These are phyloP conservation scores for Cicer arietinum DNA, from an alignment of 306 rosid species.

Conservation along the genomic window DNA sequence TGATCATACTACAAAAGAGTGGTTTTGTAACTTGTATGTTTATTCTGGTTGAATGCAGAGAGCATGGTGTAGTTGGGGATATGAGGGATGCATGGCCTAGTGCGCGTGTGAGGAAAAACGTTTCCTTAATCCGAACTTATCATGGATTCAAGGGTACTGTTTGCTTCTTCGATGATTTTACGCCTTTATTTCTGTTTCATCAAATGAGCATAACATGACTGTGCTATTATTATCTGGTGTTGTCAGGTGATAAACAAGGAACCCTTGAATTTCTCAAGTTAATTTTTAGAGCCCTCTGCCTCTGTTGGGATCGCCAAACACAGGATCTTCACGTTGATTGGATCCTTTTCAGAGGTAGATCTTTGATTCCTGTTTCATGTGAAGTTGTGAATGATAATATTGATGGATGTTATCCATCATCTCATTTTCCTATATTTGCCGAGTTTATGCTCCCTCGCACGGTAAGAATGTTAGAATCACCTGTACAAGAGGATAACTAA, in stretches of 20 bases:
- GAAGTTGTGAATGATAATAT: constrained; percentile 89
- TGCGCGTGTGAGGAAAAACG: constrained; percentile 88
- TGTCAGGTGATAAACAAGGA: constrained; percentile 94
- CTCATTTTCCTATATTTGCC: constrained; percentile 86
- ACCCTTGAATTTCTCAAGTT: constrained; percentile 84
- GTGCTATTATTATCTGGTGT: constrained; percentile 24
- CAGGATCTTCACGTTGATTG: constrained; percentile 97
- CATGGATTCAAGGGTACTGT: constrained; percentile 93
- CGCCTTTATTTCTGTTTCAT: background rate
- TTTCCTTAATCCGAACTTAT: constrained; percentile 82
- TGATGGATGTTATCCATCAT: constrained; percentile 89
- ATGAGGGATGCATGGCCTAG: constrained; percentile 98
- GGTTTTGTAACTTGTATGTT: constrained; percentile 29
- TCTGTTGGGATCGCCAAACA: constrained; percentile 99
- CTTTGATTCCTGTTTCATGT: constrained; percentile 86
- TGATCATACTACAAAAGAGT: background rate
- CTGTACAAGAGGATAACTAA: constrained; percentile 67
- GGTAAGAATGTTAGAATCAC: constrained; percentile 73
- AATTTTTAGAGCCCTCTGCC: constrained; percentile 92
- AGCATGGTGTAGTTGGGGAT: constrained; percentile 96
- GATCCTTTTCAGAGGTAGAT: constrained; percentile 98
- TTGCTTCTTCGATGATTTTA: constrained; percentile 23
- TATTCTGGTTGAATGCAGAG: constrained; percentile 61
- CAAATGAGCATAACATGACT: constrained; percentile 12
- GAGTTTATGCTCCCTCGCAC: constrained; percentile 98